phyloP scores from a whole-genome alignment of 352 stramenopile species.

The Phytophthora colocasiae region DNA sequence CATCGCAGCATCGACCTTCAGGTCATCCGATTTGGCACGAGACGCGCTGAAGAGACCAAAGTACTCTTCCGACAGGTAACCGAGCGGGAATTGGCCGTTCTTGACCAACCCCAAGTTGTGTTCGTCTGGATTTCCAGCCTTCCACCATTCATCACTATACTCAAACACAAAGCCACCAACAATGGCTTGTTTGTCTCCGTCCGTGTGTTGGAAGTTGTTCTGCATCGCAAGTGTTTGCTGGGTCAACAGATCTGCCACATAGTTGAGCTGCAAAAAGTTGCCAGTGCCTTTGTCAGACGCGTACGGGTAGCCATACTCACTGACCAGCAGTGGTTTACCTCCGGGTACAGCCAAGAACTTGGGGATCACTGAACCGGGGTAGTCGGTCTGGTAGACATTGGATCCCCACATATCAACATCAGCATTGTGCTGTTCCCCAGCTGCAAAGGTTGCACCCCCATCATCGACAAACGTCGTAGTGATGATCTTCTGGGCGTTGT shows the following conservation, averaged over 20 bases:
- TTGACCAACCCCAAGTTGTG: constrained; percentile 60
- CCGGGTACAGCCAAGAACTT: constrained; percentile 52
- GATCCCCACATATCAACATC: constrained; percentile 79
- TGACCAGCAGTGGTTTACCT: constrained; percentile 60
- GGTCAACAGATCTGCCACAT: constrained; percentile 50
- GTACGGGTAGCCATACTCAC: constrained; percentile 74
- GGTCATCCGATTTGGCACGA: constrained; percentile 9
- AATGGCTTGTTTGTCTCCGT: constrained; percentile 56
- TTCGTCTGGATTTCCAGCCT: constrained; percentile 51
- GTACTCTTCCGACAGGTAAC: constrained; percentile 70
- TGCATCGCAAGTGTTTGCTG: constrained; percentile 64
- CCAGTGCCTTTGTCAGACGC: constrained; percentile 54
- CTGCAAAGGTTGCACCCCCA: constrained; percentile 51
- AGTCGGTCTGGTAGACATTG: constrained; percentile 79
- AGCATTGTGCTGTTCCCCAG: constrained; percentile 48
- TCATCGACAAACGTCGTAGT: constrained; percentile 84
- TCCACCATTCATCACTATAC: constrained; percentile 86
- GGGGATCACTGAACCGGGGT: constrained; percentile 59
- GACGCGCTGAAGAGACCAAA: constrained; percentile 49
- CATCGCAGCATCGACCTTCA: constrained; percentile 11
- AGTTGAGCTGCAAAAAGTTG: constrained; percentile 45
- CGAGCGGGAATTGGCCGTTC: constrained; percentile 66
- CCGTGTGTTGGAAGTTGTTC: constrained; percentile 56
- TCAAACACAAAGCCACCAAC: constrained; percentile 80
- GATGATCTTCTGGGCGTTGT: constrained; percentile 71